A percentile compares a stretch with the other conserved stretches of the same genome.
Conservation (phyloP, 2,329 filamentous ascomycete species). For the Trichoderma hamatum region DNA sequence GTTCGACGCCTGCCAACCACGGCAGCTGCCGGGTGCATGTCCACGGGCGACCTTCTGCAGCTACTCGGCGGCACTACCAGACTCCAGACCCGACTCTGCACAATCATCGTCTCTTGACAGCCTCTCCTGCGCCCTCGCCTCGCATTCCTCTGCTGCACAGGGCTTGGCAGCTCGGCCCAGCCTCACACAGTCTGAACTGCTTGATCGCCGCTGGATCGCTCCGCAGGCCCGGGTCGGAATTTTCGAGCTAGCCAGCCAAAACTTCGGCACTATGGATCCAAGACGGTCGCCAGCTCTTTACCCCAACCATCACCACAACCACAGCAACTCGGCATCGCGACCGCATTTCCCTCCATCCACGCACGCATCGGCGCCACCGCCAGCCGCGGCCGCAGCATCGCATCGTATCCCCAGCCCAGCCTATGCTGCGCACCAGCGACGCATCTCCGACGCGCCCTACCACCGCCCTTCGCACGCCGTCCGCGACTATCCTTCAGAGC, state of each 20-base stretch:
- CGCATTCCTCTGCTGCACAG: background rate
- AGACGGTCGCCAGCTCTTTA: constrained; percentile 28
- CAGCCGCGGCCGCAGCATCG: constrained; percentile 29
- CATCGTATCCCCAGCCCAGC: constrained; percentile 31
- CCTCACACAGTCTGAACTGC: background rate
- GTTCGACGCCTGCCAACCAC: constrained; percentile 13
- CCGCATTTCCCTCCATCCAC: constrained; percentile 20
- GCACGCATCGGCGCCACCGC: constrained; percentile 30
- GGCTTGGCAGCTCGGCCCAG: constrained; percentile 9
- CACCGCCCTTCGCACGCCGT: constrained; percentile 40
- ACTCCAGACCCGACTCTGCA: background rate
- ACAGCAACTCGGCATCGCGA: background rate
- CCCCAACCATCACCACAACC: constrained; percentile 22
- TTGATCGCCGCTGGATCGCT: constrained; percentile 23
- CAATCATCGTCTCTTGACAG: background rate
- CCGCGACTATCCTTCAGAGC: constrained; percentile 38
- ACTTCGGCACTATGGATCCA: constrained; percentile 29
- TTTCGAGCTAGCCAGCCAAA: constrained; percentile 29
- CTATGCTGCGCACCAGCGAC: constrained; percentile 42
- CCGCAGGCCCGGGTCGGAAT: constrained; percentile 19
- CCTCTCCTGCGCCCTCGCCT: background rate
- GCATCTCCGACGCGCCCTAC: constrained; percentile 50
- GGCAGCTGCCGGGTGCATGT: constrained; percentile 15
- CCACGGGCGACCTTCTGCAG: constrained; percentile 1
- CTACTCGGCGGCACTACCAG: background rate